These are phyloP conservation scores for Trichoderma guizhouense DNA, from an alignment of 2,329 filamentous ascomycete species.

Conservation along the genomic window DNA sequence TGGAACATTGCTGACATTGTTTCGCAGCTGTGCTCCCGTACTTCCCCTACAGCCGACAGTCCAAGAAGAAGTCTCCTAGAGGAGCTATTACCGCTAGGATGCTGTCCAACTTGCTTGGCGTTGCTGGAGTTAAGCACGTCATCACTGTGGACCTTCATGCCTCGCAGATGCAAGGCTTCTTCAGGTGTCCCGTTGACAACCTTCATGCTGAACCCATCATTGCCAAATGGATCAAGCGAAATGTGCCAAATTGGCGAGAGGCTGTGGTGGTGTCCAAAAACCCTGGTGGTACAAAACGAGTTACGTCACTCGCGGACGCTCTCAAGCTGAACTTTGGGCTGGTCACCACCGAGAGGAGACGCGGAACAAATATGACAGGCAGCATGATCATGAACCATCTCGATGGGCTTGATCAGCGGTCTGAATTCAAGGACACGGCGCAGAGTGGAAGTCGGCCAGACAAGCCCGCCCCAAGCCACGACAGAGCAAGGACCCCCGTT, in stretches of 20 bases:
- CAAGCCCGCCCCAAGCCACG: constrained; percentile 19
- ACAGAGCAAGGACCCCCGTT: constrained; percentile 23
- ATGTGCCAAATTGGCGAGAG: constrained; percentile 82
- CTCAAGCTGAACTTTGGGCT: constrained; percentile 97
- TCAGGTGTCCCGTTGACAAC: constrained; percentile 96
- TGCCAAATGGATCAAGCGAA: constrained; percentile 89
- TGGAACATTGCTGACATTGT: constrained; percentile 6
- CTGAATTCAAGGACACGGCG: constrained; percentile 37
- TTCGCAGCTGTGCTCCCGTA: constrained; percentile 77
- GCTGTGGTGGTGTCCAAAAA: constrained; percentile 98
- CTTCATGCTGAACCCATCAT: constrained; percentile 94
- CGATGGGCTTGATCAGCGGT: constrained; percentile 54
- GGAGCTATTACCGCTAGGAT: constrained; percentile 96
- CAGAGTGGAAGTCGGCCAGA: constrained; percentile 24
- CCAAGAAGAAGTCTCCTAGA: constrained; percentile 97
- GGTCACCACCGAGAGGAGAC: constrained; percentile 78
- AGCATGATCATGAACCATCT: constrained; percentile 74
- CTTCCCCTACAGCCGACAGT: constrained; percentile 98
- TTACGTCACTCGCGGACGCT: constrained; percentile 92
- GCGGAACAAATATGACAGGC: constrained; percentile 67
- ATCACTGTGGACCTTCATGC: constrained; percentile 96
- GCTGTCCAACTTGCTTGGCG: constrained; percentile 89
- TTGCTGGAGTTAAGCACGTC: constrained; percentile 95
- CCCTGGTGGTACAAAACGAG: constrained; percentile 91
- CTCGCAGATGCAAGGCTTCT: constrained; percentile 99